Conservation (phyloP, 345 rosid genomes). For the Salix viminalis region DNA sequence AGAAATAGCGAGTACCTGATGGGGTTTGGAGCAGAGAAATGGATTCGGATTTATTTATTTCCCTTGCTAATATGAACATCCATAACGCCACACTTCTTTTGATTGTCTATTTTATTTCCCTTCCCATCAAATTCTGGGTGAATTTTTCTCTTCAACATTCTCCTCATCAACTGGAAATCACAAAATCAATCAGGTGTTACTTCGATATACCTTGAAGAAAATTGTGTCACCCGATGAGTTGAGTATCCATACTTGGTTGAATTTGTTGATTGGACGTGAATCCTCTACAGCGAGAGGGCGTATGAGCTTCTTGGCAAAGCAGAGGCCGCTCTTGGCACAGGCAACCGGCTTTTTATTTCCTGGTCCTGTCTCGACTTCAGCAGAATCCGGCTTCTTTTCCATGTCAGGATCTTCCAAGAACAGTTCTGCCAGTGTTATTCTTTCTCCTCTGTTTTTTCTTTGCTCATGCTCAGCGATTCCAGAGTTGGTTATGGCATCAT, state of each 20-base stretch:
- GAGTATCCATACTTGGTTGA: conserved; percentile 38
- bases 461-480: conserved; percentile 21
- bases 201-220: not conserved
- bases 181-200: not conserved
- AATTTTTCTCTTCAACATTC: conserved; percentile 82
- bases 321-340: conserved; percentile 38
- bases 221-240: not conserved
- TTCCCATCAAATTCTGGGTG: conserved; percentile 71
- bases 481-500: conserved; percentile 7
- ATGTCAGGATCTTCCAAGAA: conserved; percentile 57
- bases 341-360: conserved; percentile 23
- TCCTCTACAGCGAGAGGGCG: conserved; percentile 47
- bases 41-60: conserved; percentile 30
- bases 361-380: conserved; percentile 20
- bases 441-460: conserved; percentile 39
- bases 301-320: conserved; percentile 59
- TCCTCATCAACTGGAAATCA: conserved; percentile 61
- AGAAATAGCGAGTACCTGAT: conserved; percentile 5
- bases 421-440: conserved; percentile 76
- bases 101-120: conserved; percentile 22
- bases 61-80: conserved; percentile 18
- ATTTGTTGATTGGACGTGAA: conserved; percentile 57
- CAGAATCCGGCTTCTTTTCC: conserved; percentile 30
- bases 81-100: conserved; percentile 22
- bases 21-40: conserved; percentile 12